phyloP scores from a whole-genome alignment of 768 basidiomycete genomes.

The Suillus sp. region DNA sequence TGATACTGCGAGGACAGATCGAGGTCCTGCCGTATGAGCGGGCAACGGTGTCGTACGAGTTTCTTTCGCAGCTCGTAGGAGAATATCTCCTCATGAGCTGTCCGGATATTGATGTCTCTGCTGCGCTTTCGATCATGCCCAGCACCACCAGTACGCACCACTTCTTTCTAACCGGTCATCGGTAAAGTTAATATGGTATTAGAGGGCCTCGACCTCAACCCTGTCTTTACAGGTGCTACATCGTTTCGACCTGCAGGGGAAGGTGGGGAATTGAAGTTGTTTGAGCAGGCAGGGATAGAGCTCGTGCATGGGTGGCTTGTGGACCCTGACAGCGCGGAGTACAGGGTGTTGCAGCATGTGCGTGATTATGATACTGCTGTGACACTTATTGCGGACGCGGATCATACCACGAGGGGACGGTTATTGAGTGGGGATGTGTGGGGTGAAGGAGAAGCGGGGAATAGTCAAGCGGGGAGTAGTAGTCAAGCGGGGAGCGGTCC shows the following conservation, averaged over 20 bases:
- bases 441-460: conserved; percentile 5
- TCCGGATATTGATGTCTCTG: conserved; percentile 43
- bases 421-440: conserved; percentile 50
- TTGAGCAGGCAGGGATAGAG: conserved; percentile 76
- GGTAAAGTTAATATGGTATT: not conserved
- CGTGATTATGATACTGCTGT: conserved; percentile 77
- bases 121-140: conserved; percentile 44
- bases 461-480: conserved; percentile 8
- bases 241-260: conserved; percentile 66
- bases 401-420: conserved; percentile 66
- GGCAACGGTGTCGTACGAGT: conserved; percentile 77
- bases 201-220: conserved; percentile 92
- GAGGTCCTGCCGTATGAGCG: conserved; percentile 67
- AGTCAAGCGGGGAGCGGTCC: conserved; percentile 11
- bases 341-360: conserved; percentile 49
- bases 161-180: not conserved
- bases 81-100: conserved; percentile 72
- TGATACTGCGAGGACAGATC: conserved; percentile 84
- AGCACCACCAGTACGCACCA: conserved; percentile 66
- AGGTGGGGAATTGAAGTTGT: conserved; percentile 82
- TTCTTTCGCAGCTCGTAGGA: conserved; percentile 80
- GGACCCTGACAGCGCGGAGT: conserved; percentile 53
- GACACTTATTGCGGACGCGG: conserved; percentile 76
- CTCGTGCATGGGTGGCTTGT: conserved; percentile 85
- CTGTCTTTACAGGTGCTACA: conserved; percentile 69